Conservation (phyloP, 805 yeast genomes). For the Candida sithepensis region DNA sequence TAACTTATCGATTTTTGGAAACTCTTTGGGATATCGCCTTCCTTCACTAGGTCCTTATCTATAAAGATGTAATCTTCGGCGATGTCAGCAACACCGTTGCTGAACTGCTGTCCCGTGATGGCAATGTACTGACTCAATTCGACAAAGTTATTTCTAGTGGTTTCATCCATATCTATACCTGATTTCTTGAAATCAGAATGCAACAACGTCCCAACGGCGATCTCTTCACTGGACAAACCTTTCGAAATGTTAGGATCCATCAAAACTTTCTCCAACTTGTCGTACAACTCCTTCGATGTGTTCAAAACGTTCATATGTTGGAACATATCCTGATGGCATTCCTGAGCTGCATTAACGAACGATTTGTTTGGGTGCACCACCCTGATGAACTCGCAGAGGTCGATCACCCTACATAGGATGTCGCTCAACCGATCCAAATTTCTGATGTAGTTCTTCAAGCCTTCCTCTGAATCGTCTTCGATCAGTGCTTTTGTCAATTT, state of each 20-base stretch:
- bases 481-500: slow-evolving; percentile 55
- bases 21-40: slow-evolving; percentile 24
- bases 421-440: slow-evolving; percentile 84
- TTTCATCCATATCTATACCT: slow-evolving; percentile 75
- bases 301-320: slow-evolving; percentile 92
- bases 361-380: slow-evolving; percentile 76
- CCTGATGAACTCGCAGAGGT: slow-evolving; percentile 86
- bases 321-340: slow-evolving; percentile 82
- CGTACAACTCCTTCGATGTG: slow-evolving; percentile 72
- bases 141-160: slow-evolving; percentile 66
- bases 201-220: slow-evolving; percentile 75
- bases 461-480: slow-evolving; percentile 40
- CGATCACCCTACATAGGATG: slow-evolving; percentile 86
- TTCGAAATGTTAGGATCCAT: slow-evolving; percentile 32
- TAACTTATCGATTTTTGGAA: slow-evolving; percentile 20
- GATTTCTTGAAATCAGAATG: slow-evolving; percentile 85
- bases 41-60: slow-evolving; percentile 25
- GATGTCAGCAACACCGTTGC: slow-evolving; percentile 40
- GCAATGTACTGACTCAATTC: slow-evolving; percentile 78
- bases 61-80: slow-evolving; percentile 27
- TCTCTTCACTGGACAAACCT: slow-evolving; percentile 65
- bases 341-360: slow-evolving; percentile 79
- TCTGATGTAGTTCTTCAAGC: slow-evolving; percentile 47
- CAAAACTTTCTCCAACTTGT: slow-evolving; percentile 55
- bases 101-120: slow-evolving; percentile 73